Percentiles rank a stretch among this genome's conserved stretches.
These are phyloP conservation scores for Allantophomopsis cytisporea DNA, from an alignment of 2,329 filamentous ascomycete species.

Conservation along the genomic window DNA sequence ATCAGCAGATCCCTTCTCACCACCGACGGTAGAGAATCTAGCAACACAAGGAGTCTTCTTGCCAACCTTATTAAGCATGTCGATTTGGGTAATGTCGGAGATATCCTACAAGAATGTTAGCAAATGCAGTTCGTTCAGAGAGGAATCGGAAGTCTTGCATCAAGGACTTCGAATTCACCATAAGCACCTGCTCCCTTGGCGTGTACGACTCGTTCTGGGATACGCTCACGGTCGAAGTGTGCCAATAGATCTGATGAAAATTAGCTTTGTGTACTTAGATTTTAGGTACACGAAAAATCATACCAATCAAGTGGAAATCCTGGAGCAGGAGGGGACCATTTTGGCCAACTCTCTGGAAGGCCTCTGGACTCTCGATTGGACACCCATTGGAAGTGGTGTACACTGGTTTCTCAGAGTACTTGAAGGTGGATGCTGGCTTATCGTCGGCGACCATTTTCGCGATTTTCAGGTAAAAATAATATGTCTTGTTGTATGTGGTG, in stretches of 20 bases:
- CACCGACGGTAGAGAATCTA: conserved; percentile 61
- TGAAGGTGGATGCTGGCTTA: conserved; percentile 29
- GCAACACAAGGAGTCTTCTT: conserved; percentile 55
- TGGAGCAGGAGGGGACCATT: conserved; percentile 48
- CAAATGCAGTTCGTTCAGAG: no score
- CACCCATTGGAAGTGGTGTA: conserved; percentile 48
- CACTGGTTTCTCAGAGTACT: conserved; percentile 42
- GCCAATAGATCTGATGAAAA: conserved; percentile 29
- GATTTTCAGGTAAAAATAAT: not conserved
- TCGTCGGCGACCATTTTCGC: conserved; percentile 28
- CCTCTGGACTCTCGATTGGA: conserved; percentile 37
- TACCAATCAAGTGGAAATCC: conserved; percentile 48
- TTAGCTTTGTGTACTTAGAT: no score
- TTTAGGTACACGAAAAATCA: no score
- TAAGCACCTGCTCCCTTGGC: conserved; percentile 36
- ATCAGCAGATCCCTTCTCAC: conserved; percentile 54
- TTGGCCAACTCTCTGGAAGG: conserved; percentile 35
- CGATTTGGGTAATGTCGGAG: conserved; percentile 30
- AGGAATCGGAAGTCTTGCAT: not conserved
- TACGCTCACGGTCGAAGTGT: conserved; percentile 36
- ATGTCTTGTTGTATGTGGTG: no score
- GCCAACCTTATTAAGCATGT: conserved; percentile 37
- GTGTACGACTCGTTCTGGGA: conserved; percentile 44
- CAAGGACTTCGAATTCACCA: conserved; percentile 5
- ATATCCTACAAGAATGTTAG: conserved; percentile 6